A percentile compares a stretch with the other conserved stretches of the same genome.
Conservation (phyloP, 2,329 filamentous ascomycete genomes). For the Exserohilum rostratum region DNA sequence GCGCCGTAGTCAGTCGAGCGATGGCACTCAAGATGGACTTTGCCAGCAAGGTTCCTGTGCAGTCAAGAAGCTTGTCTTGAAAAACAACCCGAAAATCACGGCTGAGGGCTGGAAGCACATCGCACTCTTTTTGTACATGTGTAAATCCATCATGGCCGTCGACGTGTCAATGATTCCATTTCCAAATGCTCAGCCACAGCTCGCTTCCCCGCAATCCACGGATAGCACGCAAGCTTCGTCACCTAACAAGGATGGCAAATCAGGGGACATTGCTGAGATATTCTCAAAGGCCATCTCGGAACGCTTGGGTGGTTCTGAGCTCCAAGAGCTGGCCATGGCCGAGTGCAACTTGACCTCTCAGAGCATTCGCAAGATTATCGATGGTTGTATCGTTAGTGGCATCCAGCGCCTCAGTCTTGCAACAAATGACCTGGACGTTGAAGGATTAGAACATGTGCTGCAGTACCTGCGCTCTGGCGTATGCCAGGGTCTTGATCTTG, state of each 20-base stretch:
- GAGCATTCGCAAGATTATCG: constrained; percentile 77
- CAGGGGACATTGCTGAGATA: constrained; percentile 65
- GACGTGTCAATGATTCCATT: constrained; percentile 88
- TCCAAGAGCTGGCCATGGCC: constrained; percentile 84
- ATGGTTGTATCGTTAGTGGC: constrained; percentile 79
- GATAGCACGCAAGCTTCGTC: constrained; percentile 15
- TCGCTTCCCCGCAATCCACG: constrained; percentile 18
- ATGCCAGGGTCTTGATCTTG: constrained; percentile 88
- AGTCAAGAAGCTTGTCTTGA: constrained; percentile 84
- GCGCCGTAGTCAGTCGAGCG: constrained; percentile 23
- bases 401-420: constrained; percentile 81
- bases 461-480: constrained; percentile 76
- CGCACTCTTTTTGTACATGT: constrained; percentile 87
- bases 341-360: constrained; percentile 75
- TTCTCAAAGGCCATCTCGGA: constrained; percentile 78
- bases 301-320: constrained; percentile 73
- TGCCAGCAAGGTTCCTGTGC: constrained; percentile 63
- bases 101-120: constrained; percentile 90
- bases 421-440: constrained; percentile 76
- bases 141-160: constrained; percentile 80
- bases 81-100: constrained; percentile 85
- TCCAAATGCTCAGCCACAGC: constrained; percentile 27
- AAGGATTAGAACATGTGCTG: constrained; percentile 76
- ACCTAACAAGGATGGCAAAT: constrained; percentile 17
- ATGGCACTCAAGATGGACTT: constrained; percentile 23